phyloP scores from a whole-genome alignment of 2,329 filamentous ascomycete species.

The Fusarium penzigii region DNA sequence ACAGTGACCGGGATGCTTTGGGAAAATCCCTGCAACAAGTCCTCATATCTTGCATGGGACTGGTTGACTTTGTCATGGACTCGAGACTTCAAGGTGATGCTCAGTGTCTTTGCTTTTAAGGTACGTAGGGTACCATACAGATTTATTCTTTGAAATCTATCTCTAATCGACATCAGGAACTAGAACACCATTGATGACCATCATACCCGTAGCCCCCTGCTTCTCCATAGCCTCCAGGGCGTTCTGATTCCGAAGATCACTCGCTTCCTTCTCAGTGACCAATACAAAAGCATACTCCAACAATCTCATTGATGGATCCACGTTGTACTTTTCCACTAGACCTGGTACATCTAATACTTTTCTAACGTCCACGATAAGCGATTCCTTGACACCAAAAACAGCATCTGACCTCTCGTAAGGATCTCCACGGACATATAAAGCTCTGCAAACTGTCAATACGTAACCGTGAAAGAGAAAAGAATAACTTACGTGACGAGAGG shows the following conservation, averaged over 20 bases:
- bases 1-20: no score
- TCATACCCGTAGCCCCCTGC: no score
- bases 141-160: no score
- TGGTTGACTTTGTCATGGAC: no score
- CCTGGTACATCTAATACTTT: slow-evolving; percentile 9
- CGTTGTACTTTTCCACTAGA: slow-evolving; percentile 6
- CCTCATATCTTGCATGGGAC: no score
- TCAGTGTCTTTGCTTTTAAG: no score
- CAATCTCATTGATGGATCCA: slow-evolving; percentile 3
- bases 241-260: slow-evolving; percentile 8
- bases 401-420: slow-evolving; percentile 14
- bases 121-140: no score
- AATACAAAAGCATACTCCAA: slow-evolving; percentile 14
- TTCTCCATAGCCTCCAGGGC: slow-evolving; percentile 12
- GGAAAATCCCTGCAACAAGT: no score
- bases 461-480: accelerated
- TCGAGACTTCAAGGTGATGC: no score
- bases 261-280: slow-evolving; percentile 9
- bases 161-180: no score
- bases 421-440: slow-evolving; percentile 11
- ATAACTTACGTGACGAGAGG: slow-evolving; percentile 14
- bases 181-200: no score
- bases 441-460: background rate
- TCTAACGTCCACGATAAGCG: slow-evolving; percentile 40
- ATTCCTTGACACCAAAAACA: slow-evolving; percentile 14